These are phyloP conservation scores for Sporothrix sp. DNA, from an alignment of 2,329 filamentous ascomycete genomes.

Conservation along the genomic window DNA sequence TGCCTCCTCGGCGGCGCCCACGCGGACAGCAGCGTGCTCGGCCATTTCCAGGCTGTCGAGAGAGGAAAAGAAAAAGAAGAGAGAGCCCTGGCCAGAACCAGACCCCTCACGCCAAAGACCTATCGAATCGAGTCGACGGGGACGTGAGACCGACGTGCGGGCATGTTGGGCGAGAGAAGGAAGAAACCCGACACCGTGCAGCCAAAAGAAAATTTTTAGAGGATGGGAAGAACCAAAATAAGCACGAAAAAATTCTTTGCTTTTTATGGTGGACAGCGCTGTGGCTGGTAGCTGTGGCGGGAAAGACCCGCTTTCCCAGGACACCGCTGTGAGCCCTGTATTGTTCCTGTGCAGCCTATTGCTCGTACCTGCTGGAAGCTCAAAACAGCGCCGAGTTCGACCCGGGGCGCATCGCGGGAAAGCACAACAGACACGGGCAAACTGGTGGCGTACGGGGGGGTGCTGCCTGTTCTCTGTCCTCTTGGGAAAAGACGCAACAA, in stretches of 20 bases:
- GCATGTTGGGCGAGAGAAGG: constrained; percentile 14
- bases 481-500: background rate
- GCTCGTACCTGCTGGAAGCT: background rate
- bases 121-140: constrained; percentile 16
- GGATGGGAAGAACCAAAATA: constrained; percentile 4
- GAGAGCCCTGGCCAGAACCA: too few species aligned
- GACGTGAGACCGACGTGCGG: constrained; percentile 10
- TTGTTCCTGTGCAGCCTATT: background rate
- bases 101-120: too few species aligned
- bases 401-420: too few species aligned
- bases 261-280: background rate
- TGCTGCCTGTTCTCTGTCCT: too few species aligned
- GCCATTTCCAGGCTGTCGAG: constrained; percentile 11
- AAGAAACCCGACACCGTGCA: background rate
- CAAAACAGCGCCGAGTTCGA: background rate
- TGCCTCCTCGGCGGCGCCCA: constrained; percentile 8
- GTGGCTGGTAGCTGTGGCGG: constrained; percentile 6
- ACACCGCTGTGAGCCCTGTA: too few species aligned
- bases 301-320: background rate
- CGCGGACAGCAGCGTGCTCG: background rate
- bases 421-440: too few species aligned
- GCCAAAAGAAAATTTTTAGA: constrained; percentile 3
- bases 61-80: background rate
- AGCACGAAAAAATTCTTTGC: constrained; percentile 2
- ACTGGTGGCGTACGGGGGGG: too few species aligned